Percentiles rank a stretch among this genome's conserved stretches.
Conservation (phyloP, 1,284 basidiomycete species). For the Papiliotrema flavescens region DNA sequence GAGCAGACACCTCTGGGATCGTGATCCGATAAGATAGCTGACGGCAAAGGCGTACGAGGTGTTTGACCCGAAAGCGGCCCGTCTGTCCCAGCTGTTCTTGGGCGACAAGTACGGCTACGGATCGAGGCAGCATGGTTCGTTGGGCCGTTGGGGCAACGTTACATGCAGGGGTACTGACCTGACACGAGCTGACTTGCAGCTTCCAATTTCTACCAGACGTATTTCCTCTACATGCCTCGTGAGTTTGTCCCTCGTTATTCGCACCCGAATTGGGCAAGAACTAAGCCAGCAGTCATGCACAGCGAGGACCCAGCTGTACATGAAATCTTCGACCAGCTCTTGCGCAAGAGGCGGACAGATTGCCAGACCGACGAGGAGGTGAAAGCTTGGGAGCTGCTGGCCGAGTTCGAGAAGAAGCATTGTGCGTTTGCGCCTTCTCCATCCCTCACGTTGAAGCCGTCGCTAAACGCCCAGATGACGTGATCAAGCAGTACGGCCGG, state of each 20-base stretch:
- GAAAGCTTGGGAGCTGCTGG: neutral
- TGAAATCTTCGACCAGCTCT: no score
- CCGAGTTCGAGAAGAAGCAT: conserved; percentile 9
- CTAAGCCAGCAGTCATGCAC: no score
- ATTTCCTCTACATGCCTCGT: conserved; percentile 14
- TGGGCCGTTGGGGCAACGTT: no score
- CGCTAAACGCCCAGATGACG: no score
- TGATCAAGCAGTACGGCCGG: no score
- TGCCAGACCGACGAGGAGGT: conserved; percentile 4
- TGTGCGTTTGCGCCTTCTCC: conserved; percentile 5
- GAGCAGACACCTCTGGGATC: no score
- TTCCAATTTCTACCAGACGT: neutral
- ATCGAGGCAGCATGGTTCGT: conserved; percentile 2
- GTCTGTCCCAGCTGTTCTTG: conserved; percentile 5
- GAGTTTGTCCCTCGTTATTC: no score
- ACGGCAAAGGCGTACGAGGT: conserved; percentile 4
- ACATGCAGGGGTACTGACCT: neutral
- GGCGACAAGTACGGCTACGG: neutral
- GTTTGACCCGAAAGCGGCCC: conserved; percentile 8
- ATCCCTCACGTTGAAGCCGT: no score
- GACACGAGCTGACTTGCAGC: conserved; percentile 1
- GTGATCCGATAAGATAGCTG: no score
- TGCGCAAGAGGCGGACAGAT: neutral
- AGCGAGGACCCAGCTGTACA: no score
- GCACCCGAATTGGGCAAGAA: no score